Evolutionary conservation across 306 rosid species (phyloP), one percentile per base, ranked within the genome.

Genomic region (Ziziphus jujuba): DNA sequence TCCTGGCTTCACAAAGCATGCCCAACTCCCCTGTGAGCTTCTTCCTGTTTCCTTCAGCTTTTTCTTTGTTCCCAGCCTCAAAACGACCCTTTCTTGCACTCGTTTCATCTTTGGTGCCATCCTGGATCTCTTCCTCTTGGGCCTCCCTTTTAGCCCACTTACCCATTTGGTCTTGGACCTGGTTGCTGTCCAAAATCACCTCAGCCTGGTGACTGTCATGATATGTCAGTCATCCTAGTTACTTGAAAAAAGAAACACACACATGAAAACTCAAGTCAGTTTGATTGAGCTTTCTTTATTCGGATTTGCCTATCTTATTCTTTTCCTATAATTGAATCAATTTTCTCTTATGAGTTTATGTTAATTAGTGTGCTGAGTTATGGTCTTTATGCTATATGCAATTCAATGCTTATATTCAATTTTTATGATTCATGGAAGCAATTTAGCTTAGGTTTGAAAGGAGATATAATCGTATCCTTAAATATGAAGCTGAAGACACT

Each of bases 361-460:
- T 54, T 57, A 50, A 59, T 56, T 70, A 65, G 40, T 54, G 47
- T 65, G 50, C 54, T 25, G 59, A 38, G 63, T 66, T 70, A 35
- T 25, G 48, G 31, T 61, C 53, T 58, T 67, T n/a, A 52, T 44
- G 36, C 35, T 7, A 15, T 19, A 7, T 9, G 14, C 25, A 31
- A 15, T 7, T 11, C 48, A 16, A 34, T 20, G 14, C 20, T n/a
- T 2, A 25, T 23, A 22, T 11, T 49, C 40, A 0, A 28, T 54
- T 28, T 50, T 9, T 6, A 16, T 64, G 33, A 28, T 25, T 66
- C 43, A 23, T 24, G 49, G 16, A 14, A 25, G 44, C 56, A 16
- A 47, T 14, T 44, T 64, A 25, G 25, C 6, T 63, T 48, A 17
- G 16, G 44, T 9, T n/a, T 17, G 2, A 8, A 24, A 25, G 5